phyloP scores from a whole-genome alignment of 345 rosid species.

The Salix koriyanagi region DNA sequence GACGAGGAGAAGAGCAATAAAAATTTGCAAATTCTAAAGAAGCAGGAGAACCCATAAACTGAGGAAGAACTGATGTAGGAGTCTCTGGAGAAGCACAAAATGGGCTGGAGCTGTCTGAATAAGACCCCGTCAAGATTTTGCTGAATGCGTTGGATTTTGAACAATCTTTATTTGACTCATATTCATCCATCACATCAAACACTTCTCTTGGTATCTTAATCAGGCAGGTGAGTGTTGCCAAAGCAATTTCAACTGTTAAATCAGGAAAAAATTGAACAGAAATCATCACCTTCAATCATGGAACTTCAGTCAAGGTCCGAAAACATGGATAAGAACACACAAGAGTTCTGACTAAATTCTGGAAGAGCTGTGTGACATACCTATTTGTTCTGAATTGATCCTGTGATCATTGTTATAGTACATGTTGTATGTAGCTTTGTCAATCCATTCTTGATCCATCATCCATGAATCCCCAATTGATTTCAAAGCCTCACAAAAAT shows the following conservation, averaged over 20 bases:
- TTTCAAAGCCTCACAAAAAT: slow-evolving; percentile 49
- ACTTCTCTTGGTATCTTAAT: slow-evolving; percentile 48
- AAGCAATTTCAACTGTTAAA: slow-evolving; percentile 46
- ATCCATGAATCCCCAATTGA: slow-evolving; percentile 69
- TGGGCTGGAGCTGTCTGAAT: slow-evolving; percentile 34
- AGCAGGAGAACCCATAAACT: slow-evolving; percentile 5
- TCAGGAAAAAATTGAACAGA: background rate
- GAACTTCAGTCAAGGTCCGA: background rate
- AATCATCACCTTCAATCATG: background rate
- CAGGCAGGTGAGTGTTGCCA: slow-evolving; percentile 56
- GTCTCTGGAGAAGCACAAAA: slow-evolving; percentile 42
- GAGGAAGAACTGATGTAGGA: slow-evolving; percentile 52
- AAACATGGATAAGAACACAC: background rate
- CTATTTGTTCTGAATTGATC: slow-evolving; percentile 43
- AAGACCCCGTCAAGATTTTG: slow-evolving; percentile 30
- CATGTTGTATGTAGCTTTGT: slow-evolving; percentile 34
- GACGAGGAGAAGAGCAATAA: slow-evolving; percentile 31
- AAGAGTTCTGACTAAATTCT: background rate
- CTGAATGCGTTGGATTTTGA: slow-evolving; percentile 17
- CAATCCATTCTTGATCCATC: slow-evolving; percentile 44
- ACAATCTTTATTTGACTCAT: slow-evolving; percentile 38
- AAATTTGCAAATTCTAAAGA: slow-evolving; percentile 12
- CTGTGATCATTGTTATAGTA: slow-evolving; percentile 33
- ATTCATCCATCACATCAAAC: slow-evolving; percentile 60
- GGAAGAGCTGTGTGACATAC: slow-evolving; percentile 26